phyloP scores from a whole-genome alignment of 805 yeast genomes.

The Kluyveromyces starmeri region DNA sequence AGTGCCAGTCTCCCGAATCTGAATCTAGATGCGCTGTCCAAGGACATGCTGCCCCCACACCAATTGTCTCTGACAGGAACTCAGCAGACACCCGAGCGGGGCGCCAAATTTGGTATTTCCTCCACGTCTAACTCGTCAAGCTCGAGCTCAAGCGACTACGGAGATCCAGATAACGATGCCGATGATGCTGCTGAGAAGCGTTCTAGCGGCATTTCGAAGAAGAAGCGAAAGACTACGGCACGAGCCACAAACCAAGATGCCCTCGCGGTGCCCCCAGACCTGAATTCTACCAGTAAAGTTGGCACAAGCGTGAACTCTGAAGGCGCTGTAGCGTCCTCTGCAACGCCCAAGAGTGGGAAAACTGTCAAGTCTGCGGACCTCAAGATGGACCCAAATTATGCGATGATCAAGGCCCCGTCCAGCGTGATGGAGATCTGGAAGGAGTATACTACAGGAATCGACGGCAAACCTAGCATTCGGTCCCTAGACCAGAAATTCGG shows the following conservation, averaged over 20 bases:
- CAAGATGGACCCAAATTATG: constrained; percentile 16
- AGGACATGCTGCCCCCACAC: constrained; percentile 1
- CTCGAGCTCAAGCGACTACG: constrained; percentile 7
- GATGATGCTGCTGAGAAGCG: constrained; percentile 13
- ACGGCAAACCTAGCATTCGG: constrained; percentile 34
- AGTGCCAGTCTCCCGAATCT: constrained; percentile 17
- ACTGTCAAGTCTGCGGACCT: too few relatives aligned
- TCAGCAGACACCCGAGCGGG: background rate
- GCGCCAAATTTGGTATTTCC: constrained; percentile 3
- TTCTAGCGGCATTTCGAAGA: too few relatives aligned
- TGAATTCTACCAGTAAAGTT: too few relatives aligned
- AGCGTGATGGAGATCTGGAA: constrained; percentile 30
- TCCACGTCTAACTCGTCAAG: constrained; percentile 3
- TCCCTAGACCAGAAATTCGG: constrained; percentile 34
- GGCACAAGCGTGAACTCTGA: too few relatives aligned
- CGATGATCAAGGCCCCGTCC: constrained; percentile 27
- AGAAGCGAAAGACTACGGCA: too few relatives aligned
- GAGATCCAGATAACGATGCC: constrained; percentile 14
- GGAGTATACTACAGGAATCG: constrained; percentile 34
- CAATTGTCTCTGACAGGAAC: too few relatives aligned
- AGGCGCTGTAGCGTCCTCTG: too few relatives aligned
- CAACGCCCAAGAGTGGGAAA: too few relatives aligned
- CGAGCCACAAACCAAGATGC: too few relatives aligned
- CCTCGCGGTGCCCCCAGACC: too few relatives aligned
- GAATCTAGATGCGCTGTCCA: constrained; percentile 10